A percentile compares a stretch with the other conserved stretches of the same genome.
Evolutionary conservation across 805 yeast species (phyloP).

Genomic region (Candida awuae): DNA sequence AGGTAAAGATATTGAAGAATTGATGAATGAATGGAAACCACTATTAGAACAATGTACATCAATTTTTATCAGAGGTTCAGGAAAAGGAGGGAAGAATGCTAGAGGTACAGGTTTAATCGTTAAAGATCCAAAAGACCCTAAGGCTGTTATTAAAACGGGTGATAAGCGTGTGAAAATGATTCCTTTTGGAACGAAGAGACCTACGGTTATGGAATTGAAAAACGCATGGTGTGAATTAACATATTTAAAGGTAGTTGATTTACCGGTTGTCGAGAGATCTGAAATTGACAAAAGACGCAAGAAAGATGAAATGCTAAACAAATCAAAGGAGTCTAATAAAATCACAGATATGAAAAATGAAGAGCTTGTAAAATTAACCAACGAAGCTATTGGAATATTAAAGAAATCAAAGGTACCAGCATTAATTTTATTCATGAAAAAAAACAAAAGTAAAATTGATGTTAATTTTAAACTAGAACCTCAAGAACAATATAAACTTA

Average conservation of each 20-base stretch:
- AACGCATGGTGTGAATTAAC: constrained; percentile 78
- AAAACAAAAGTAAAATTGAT: constrained; percentile 38
- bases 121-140: constrained; percentile 29
- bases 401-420: constrained; percentile 75
- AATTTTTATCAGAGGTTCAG: constrained; percentile 70
- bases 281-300: constrained; percentile 23
- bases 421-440: constrained; percentile 51
- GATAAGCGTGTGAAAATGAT: constrained; percentile 62
- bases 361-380: constrained; percentile 41
- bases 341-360: constrained; percentile 18
- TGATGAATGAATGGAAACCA: constrained; percentile 58
- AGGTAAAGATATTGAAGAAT: constrained; percentile 64
- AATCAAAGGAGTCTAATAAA: constrained; percentile 19
- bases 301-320: constrained; percentile 26
- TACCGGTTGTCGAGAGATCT: constrained; percentile 41
- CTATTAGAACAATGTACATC: constrained; percentile 54
- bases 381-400: constrained; percentile 49
- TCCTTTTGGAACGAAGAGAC: constrained; percentile 87
- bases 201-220: constrained; percentile 73
- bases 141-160: constrained; percentile 39
- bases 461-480: constrained; percentile 54
- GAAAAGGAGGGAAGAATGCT: constrained; percentile 53
- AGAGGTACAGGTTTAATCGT: constrained; percentile 40
- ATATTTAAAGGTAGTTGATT: constrained; percentile 43
- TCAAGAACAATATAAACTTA: constrained; percentile 35